Evolutionary conservation across 208 protist species (phyloP), one percentile per base, ranked within the genome.

Genomic region (Leishmania arabica): DNA sequence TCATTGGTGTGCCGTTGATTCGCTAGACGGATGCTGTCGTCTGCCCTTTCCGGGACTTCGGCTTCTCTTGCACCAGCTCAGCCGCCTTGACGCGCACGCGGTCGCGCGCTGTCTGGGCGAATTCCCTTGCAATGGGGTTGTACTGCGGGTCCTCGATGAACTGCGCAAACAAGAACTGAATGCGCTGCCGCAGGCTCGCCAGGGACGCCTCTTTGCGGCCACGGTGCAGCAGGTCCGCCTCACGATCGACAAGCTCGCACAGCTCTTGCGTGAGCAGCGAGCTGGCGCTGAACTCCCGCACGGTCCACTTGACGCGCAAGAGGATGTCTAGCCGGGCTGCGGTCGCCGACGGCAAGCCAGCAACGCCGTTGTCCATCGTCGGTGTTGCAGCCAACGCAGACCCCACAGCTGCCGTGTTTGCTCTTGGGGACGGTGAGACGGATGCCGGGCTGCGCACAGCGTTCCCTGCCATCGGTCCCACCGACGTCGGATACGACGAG

Each of bases 261-360:
- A 99, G 91, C 78, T 99, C 96, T 27, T 90, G 83, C 34, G 96
- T 97, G 45, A 99, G 86, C 21, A 65, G 56, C 17, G 85, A 85
- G 56, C 73, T 85, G 15, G 68, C 68, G 79, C 97, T 86, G 86
- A 99, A 99, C 89, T 99, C 96, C 78, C 98, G 99, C 24, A 99
- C 98, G 0, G 98, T 99, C 95, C 96, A 99, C 90, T 99, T 99
- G 51, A 99, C 92, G 74, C 99, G 97, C n/a, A 99, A 84, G 45
- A 99, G 91, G 34, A 99, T 90, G 80, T 99, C 98, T 31, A 99
- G 89, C 13, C 99, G 91, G 49, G 97, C 76, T 92, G 95, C 77
- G 40, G 84, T 81, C 17, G 73, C 71, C 53, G 72, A 83, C 53
- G 66, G 54, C 13, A 82, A 64, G 37, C 71, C 77, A 40, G 64